Evolutionary conservation across 768 basidiomycete genomes (phyloP), one percentile per base, ranked within the genome.

Genomic region (Trametopsis cervina): DNA sequence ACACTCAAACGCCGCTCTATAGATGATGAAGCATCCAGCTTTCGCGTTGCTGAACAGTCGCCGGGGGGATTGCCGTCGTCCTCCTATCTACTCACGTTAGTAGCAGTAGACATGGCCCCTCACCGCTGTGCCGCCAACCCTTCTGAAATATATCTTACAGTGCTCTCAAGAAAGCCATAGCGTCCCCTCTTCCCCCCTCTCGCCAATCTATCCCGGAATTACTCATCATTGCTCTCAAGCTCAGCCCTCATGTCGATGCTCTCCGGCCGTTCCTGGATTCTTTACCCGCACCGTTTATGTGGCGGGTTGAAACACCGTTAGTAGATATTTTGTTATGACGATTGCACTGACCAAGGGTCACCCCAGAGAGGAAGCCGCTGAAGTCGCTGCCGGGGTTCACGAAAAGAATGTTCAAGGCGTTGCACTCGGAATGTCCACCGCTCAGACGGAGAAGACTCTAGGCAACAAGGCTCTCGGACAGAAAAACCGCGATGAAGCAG

Each of bases 221-320:
- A 35, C 53, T 67, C 1, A 38, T 67, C 4, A 41, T 68, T 18
- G 62, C 65, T 1, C 55, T 59, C 39, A 63, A 63, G 39, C 54
- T 68, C 17, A 41, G 57, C 18, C 61, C 57, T 23, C 66, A 68
- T 42, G 46, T 54, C 9, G 35, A 51, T 11, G 49, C 55, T 20
- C 55, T 70, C 3, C 58, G 55, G 18, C 65, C 66, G n/a, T 70
- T 70, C 54, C 55, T 70, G 29, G 65, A 70, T 45, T 64, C 67
- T 0, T 62, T 70, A n/a, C 69, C 69, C 3, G 42, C 53, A 6
- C 67, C 67, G 11, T 68, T 70, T 51, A 53, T 56, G 20, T 69
- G 67, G 65, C 54, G 66, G 2, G 26, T 67, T 5, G 67, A 68
- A 49, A 69, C 64, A 1, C 47, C 26, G 55, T 57, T 20, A 41